Conservation (phyloP, 345 rosid species). For the Laguncularia racemosa region DNA sequence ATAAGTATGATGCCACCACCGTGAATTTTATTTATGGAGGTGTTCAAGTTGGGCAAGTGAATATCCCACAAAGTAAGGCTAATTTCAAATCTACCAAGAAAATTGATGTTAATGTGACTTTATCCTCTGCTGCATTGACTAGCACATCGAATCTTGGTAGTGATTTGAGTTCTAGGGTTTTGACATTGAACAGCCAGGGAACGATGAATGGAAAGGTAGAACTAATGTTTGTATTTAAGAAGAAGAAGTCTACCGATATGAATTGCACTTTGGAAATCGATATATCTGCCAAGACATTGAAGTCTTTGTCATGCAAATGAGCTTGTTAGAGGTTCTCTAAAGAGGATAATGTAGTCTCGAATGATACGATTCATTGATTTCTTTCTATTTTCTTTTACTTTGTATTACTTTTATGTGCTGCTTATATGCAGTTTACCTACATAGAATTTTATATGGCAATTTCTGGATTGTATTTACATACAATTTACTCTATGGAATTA, state of each 20-base stretch:
- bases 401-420: too few species aligned
- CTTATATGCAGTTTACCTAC: too few species aligned
- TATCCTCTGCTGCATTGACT: not conserved
- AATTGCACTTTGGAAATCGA: conserved; percentile 9
- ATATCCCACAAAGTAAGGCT: conserved; percentile 9
- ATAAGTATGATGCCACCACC: conserved; percentile 13
- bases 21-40: conserved; percentile 11
- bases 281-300: not conserved
- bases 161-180: conserved; percentile 7
- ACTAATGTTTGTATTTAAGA: conserved; percentile 13
- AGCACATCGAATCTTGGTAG: not conserved
- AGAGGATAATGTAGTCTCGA: not conserved
- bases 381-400: not conserved
- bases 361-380: not conserved
- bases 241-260: conserved; percentile 5
- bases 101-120: conserved; percentile 1
- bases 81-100: conserved; percentile 15
- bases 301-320: conserved; percentile 8
- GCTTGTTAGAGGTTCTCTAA: not conserved
- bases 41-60: conserved; percentile 9
- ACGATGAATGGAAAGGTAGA: conserved; percentile 11
- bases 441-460: too few species aligned
- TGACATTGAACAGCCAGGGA: conserved; percentile 9
- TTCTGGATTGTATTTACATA: too few species aligned
- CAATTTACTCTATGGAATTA: too few species aligned